Evolutionary conservation across 192 early-diverging fungal genomes (phyloP).

Genomic region (Linnemannia exigua): DNA sequence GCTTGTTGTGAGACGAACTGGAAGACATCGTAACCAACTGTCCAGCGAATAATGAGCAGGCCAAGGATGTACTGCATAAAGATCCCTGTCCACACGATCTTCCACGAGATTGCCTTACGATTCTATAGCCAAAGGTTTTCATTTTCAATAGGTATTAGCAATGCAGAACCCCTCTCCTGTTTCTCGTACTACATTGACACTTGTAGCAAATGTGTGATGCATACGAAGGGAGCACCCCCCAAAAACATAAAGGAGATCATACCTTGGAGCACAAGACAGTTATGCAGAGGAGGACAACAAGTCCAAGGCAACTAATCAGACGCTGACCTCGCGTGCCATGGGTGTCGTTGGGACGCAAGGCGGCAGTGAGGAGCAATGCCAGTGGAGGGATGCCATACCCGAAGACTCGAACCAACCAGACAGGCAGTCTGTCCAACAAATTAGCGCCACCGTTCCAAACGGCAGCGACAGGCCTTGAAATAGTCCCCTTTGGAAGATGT

Average conservation of each 20-base stretch:
- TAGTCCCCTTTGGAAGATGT: conserved; percentile 10
- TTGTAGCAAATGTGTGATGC: no score
- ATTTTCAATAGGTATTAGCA: not conserved
- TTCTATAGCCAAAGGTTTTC: conserved; percentile 19
- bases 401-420: conserved; percentile 1
- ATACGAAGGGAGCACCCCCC: no score
- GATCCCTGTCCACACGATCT: conserved; percentile 76
- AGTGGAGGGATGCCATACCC: conserved; percentile 18
- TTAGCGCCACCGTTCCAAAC: conserved; percentile 9
- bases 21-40: conserved; percentile 78
- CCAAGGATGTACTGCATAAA: conserved; percentile 85
- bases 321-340: conserved; percentile 68
- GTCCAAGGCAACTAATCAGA: conserved; percentile 78
- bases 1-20: conserved; percentile 66
- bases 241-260: not conserved
- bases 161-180: no score
- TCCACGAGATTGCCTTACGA: conserved; percentile 74
- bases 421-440: not conserved
- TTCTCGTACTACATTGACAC: no score
- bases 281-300: conserved; percentile 66
- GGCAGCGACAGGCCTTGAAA: not conserved
- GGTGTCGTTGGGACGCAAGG: conserved; percentile 12
- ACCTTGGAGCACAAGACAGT: conserved; percentile 65
- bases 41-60: conserved; percentile 80
- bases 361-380: conserved; percentile 19